Conservation (phyloP, 345 rosid species). For the Turritis glabra region DNA sequence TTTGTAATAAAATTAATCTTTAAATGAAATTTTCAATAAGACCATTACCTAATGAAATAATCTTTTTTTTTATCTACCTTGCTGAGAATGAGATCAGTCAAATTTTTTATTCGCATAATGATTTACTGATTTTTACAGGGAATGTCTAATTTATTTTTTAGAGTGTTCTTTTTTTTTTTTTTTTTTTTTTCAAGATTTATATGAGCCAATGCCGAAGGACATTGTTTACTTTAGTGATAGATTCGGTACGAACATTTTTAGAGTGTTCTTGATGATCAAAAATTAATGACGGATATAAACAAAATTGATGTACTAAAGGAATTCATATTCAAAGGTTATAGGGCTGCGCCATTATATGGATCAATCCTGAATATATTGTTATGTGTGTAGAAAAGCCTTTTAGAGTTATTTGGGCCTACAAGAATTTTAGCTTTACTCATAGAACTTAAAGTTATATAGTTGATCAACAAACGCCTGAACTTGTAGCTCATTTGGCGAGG, state of each 20-base stretch:
- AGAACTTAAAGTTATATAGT: neutral
- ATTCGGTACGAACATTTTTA: too few relatives aligned
- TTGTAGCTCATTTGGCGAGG: conserved; percentile 18
- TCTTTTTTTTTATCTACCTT: too few relatives aligned
- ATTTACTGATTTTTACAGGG: neutral
- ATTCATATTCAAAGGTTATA: neutral
- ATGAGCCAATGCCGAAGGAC: too few relatives aligned
- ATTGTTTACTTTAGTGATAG: too few relatives aligned
- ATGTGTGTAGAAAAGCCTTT: neutral
- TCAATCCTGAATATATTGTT: neutral
- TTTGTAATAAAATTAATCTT: neutral
- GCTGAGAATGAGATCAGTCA: too few relatives aligned
- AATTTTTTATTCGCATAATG: neutral
- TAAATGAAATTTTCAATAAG: neutral
- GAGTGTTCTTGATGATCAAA: too few relatives aligned
- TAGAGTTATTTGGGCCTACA: neutral
- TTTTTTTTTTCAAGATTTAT: too few relatives aligned
- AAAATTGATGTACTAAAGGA: too few relatives aligned
- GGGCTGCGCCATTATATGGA: neutral
- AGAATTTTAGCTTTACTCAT: neutral
- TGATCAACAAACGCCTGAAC: neutral
- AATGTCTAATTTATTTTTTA: neutral
- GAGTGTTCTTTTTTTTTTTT: too few relatives aligned
- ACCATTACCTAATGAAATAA: neutral
- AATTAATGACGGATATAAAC: too few relatives aligned